Evolutionary conservation across 371 early-diverging fungal genomes (phyloP), one percentile per base, ranked within the genome.

Genomic region (Syncephalastrum monosporum): DNA sequence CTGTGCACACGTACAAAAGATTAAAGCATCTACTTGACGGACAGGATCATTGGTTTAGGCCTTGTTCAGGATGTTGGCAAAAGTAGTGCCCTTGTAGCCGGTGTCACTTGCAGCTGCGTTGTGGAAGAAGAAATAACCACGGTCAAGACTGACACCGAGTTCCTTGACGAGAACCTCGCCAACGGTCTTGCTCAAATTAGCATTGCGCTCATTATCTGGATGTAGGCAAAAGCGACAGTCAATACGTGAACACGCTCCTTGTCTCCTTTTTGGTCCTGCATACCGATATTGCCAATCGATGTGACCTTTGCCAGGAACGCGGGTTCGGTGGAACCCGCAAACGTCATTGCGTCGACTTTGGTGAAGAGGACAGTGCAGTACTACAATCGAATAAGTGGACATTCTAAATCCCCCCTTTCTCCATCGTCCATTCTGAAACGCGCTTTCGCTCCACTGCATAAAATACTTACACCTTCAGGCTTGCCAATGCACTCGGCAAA

Each of bases 391-490:
- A 38, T 13, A 15, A 27, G 17, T 27, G 29, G 48, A 4, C 29
- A 41, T 23, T 5, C 45, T 7, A 25, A 19, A 42, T 38, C n/a
- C 47, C 13, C 23, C 45, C 3, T 23, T 19, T 8, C 29, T 38
- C 19, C 19, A 23, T 24, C 21, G 42, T 16, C n/a, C 29, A 24
- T 38, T 38, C 17, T 21, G 12, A 50, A 15, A 54, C 23, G 55
- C 55, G 5, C n/a, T 24, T 52, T 23, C 3, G 89, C 38, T 33
- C 5, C 12, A 6, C 2, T 33, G 38, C 38, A 33, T 33, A 84
- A 82, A 87, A 86, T 77, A 86, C 93, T 85, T 95, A 78, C 75
- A 38, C 50, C 47, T 52, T 78, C 79, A 14, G 79, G 79, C 45
- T 75, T 78, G 41, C 75, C 79, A 45, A 78, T 75, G 19, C 51